Evolutionary conservation across 345 rosid species (phyloP), one percentile per base, ranked within the genome.

Genomic region (Aquilaria malaccensis): DNA sequence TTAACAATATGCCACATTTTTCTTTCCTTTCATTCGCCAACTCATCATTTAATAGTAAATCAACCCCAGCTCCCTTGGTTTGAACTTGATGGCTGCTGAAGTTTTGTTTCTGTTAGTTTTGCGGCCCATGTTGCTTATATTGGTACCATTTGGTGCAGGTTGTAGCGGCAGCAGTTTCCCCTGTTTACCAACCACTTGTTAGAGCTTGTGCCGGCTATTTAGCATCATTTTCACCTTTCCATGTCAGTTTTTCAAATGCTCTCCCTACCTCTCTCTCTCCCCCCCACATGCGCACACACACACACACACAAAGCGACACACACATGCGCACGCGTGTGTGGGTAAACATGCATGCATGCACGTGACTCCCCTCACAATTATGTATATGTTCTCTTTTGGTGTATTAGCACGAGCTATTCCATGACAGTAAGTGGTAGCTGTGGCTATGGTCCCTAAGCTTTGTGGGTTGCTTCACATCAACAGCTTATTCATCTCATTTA

Each of bases 141-240:
- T 54, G 29, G 65, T 64, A 53, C 31, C 73, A 49, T 56, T 60
- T 50, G 50, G 59, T 83, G 81, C 96, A 88, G 96, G 79, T 88
- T 77, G 92, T 83, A 14, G 77, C 76, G 58, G 85, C 75, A 52
- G 74, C 84, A 12, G 80, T 85, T 68, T 88, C 89, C 29, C 59
- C 86, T 58, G 60, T 75, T 61, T 85, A 80, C 68, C 82, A 74
- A 43, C 82, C 89, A 1, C 88, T 88, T 56, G 86, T 88, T 70
- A 78, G 71, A 57, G 88, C 96, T 48, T 79, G 86, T 65, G 85
- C 89, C 52, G 88, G 96, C 70, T 88, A 81, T 72, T 77, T 88
- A 33, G 79, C 88, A 53, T 85, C 92, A 45, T 88, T 79, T 82
- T 88, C 89, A 50, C 88, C 81, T 61, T 85, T 92, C 69, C 96